Base-by-base conservation (phyloP, 164 flowering plant species). In the Platanus orientalis region DNA sequence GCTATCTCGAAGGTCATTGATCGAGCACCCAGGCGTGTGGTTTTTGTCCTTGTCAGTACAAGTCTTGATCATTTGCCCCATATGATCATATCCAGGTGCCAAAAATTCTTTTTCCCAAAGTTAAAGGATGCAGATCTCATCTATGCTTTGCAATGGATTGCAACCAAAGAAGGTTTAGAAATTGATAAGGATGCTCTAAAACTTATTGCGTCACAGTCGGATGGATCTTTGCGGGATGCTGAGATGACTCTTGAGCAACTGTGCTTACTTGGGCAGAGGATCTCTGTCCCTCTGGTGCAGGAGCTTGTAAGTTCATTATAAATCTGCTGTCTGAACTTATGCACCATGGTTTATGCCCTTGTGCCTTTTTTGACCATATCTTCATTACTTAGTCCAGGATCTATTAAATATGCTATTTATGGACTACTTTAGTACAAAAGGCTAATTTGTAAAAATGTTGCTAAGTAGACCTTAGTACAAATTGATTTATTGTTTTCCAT, bases 171-270 rank as follows among this genome's bases (percentile, higher is more conserved):
- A 79, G 80, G 72, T 61, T 52, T 92, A 19, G 92, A 95, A 71
- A 87, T 95, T 54, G 97, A 90, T 65, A 85, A 75, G 72, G 96
- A 92, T 74, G 97, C 99, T 0, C 60, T 95, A 51, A 95, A 88
- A 73, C 98, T 95, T 68, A 84, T 95, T 67, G 91, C 96, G 54
- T 87, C 99, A 48, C 66, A 86, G 44, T 95, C 99, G 34, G 98
- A 92, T 81, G 99, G 99, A 66, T 95, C 99, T 59, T 69, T 95
- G 62, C 80, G 97, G 73, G 97, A 95, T 81, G 99, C 97, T 57
- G 87, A 90, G 76, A 95, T 95, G 99, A 95, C 97, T 63, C 89
- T 95, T 60, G 99, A 95, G 71, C 99, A 95, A 69, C 77, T 95
- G 70, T 90, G 98, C 75, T 87, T 92, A 70, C 90, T 95, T 57